Evolutionary conservation across 768 basidiomycete species (phyloP), one percentile per base, ranked within the genome.

Genomic region (Lactarius sanguifluus): DNA sequence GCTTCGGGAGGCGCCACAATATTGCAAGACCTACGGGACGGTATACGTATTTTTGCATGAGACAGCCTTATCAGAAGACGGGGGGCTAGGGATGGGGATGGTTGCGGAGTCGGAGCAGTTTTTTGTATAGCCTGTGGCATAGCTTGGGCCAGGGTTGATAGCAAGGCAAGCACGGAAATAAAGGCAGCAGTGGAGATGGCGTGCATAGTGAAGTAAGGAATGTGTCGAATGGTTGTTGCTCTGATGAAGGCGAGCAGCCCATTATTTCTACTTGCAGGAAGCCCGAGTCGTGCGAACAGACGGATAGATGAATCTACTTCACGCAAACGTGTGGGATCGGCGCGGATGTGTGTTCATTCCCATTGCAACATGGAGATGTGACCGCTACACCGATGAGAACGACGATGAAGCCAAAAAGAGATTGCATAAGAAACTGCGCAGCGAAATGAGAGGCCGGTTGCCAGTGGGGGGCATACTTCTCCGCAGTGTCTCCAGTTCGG

Each of bases 121-220:
- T 3, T 7, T 2, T 0, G 36, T 38, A 38, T 38, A 38, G 36
- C 36, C 7, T 12, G 41, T 5, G 13, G 41, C 34, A 67, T 58
- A 23, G 58, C 30, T 12, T 41, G 25, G 30, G 41, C 45, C 59
- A 65, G 28, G 1, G 45, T 23, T 5, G 64, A 43, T 13, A 18
- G 13, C 36, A 66, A 47, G 23, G 58, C 40, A 16, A 67, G 57
- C 18, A 43, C 57, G 28, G 57, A 45, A 55, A 65, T 16, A 16
- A 54, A 20, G 20, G 25, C 32, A 50, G 45, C n/a, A 52, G 56
- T 34, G 45, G 47, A 52, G 45, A 58, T 18, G 40, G 25, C 36
- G 36, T 57, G 28, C 65, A 66, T 66, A 40, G 8, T 62, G 15
- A n/a, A 7, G 47, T 15, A 15, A 32, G 50, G 0, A 1, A 4